Conservation (phyloP, 768 basidiomycete genomes). For the Boletus pseudo-olivaceus region DNA sequence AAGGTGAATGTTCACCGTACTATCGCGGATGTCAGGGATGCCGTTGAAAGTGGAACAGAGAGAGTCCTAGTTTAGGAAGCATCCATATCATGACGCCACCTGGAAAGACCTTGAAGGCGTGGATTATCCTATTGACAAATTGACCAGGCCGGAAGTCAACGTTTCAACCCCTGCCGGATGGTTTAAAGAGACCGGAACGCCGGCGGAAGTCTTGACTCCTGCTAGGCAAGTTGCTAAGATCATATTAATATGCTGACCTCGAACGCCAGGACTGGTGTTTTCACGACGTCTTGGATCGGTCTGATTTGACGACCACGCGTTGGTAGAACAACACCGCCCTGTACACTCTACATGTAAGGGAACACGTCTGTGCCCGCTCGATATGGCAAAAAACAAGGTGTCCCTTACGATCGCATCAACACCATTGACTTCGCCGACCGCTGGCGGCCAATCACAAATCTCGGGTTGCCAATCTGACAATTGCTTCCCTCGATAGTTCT, state of each 20-base stretch:
- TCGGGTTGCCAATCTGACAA: background rate
- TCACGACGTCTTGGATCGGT: background rate
- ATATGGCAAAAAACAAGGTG: background rate
- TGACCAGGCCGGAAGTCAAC: background rate
- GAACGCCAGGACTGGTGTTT: background rate
- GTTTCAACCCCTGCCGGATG: background rate
- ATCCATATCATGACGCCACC: background rate
- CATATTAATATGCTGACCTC: background rate
- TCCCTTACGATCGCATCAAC: background rate
- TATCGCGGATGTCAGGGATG: background rate
- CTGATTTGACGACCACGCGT: background rate
- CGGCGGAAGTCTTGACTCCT: background rate
- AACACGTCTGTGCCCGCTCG: background rate
- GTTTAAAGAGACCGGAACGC: background rate
- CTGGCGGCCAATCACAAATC: background rate
- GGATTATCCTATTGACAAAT: background rate
- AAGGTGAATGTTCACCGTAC: background rate
- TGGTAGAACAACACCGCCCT: constrained; percentile 2
- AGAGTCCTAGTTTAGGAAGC: background rate
- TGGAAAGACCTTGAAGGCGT: background rate
- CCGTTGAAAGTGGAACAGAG: background rate
- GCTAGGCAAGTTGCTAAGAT: background rate
- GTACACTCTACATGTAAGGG: background rate
- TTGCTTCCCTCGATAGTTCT: background rate
- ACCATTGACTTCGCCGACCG: background rate